A percentile compares a stretch with the other conserved stretches of the same genome.
phyloP scores from a whole-genome alignment of 2,329 filamentous ascomycete species.

The Coniochaeta hoffmannii region DNA sequence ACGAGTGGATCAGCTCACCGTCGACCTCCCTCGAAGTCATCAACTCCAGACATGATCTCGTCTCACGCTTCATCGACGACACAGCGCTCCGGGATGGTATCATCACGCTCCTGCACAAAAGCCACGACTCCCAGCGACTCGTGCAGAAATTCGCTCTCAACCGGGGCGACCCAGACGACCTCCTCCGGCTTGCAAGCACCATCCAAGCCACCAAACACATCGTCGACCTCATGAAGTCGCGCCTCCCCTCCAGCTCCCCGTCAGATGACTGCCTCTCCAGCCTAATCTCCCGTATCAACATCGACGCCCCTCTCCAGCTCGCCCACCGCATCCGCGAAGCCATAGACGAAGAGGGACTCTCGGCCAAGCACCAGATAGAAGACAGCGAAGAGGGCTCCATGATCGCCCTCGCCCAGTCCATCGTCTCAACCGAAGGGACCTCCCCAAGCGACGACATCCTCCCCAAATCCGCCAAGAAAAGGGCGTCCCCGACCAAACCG shows the following conservation, averaged over 20 bases:
- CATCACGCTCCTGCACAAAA: constrained; percentile 60
- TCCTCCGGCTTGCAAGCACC: constrained; percentile 75
- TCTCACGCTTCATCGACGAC: constrained; percentile 64
- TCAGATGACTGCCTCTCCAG: constrained; percentile 28
- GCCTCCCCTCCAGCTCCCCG: constrained; percentile 2
- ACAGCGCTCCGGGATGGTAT: constrained; percentile 64
- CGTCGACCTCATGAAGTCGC: constrained; percentile 33
- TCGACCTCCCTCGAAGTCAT: constrained; percentile 82
- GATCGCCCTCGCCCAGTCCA: constrained; percentile 64
- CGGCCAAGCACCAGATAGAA: constrained; percentile 69
- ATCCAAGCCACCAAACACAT: constrained; percentile 68
- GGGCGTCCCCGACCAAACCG: constrained; percentile 7
- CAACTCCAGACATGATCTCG: constrained; percentile 71
- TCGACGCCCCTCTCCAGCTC: constrained; percentile 60
- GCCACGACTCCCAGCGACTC: constrained; percentile 79
- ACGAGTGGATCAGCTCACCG: constrained; percentile 78
- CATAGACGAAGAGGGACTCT: constrained; percentile 90
- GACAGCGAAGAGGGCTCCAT: constrained; percentile 65
- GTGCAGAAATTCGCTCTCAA: constrained; percentile 93
- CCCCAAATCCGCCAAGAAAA: constrained; percentile 32
- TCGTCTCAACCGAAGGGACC: constrained; percentile 59
- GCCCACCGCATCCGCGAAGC: constrained; percentile 65
- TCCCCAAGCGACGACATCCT: constrained; percentile 46
- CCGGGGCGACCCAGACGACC: constrained; percentile 84
- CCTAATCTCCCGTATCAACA: constrained; percentile 51